Base-by-base conservation (phyloP, 2,329 filamentous ascomycete genomes). In the Aspergillus fijiensis region DNA sequence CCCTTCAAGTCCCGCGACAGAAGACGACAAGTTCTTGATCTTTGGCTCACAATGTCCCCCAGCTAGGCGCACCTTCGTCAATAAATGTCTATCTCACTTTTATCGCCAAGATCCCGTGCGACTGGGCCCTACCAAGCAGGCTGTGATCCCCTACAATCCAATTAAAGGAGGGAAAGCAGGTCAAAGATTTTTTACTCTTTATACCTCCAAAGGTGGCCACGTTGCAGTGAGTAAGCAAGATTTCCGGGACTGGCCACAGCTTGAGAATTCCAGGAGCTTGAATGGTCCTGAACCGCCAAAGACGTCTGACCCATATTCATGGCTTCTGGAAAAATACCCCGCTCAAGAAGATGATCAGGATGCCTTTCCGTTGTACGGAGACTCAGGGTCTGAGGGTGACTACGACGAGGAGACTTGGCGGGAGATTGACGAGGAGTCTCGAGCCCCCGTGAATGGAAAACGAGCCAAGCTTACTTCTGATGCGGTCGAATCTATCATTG, bases 381-480 rank as follows among this genome's bases (percentile, higher is more conserved):
- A 88, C 3, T 88, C 85, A 1, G 77, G 74, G 1, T 77, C 77
- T 7, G 77, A 80, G 65, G 80, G 81, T 3, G 78, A 82, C 31
- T 84, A 82, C 62, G 87, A 90, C 65, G 78, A 82, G 11, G 81
- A 84, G 39, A 88, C 85, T 0, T 83, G 81, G 78, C 76, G 75
- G 49, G 88, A 90, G 67, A 88, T 90, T 10, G 81, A 87, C 50
- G 76, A 83, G 31, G 86, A 88, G 61, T 74, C 58, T 5, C 51
- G 58, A 25, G 61, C 61, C 14, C 49, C 57, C 14, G 67, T 58
- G 11, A 66, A 60, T 60, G 60, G 67, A 19, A 64, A 64, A 62
- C 63, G 68, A 49, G 72, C 63, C 65, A 63, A 63, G 48, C 73
- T 87, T 12, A 73, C 76, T 10, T 35, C 52, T 3, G 79, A 82